A percentile compares a stretch with the other conserved stretches of the same genome.
These are phyloP conservation scores for Pseudopediastrum boryanum DNA, from an alignment of 139 green algal species.

Conservation along the genomic window DNA sequence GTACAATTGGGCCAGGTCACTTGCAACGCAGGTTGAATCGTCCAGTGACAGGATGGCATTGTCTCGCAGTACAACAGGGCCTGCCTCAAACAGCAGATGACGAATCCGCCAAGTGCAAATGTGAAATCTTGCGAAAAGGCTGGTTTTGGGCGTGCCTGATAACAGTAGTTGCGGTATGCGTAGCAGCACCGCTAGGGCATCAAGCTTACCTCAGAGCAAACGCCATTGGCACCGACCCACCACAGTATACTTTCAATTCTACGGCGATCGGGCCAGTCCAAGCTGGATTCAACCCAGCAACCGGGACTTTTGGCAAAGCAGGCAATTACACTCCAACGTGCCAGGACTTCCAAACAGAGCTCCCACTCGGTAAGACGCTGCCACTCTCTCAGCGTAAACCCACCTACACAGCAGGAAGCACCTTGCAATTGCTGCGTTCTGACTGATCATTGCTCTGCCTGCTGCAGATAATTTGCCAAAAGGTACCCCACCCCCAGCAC, in stretches of 20 bases:
- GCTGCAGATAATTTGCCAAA: background rate
- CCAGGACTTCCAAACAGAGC: background rate
- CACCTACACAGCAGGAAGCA: background rate
- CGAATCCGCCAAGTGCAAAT: constrained; percentile 2
- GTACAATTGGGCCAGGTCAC: too few relatives aligned
- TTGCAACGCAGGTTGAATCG: too few relatives aligned
- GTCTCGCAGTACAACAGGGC: too few relatives aligned
- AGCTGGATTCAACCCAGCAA: constrained; percentile 15
- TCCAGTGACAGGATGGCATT: too few relatives aligned
- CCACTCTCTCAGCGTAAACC: too few relatives aligned
- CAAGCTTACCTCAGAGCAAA: background rate
- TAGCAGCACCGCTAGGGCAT: background rate
- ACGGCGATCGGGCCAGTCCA: too few relatives aligned
- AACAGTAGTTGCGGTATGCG: constrained; percentile 9
- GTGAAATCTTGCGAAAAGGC: background rate
- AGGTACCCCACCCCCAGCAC: constrained; percentile 1
- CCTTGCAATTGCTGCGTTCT: background rate
- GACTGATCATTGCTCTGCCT: background rate
- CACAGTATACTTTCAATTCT: constrained; percentile 23
- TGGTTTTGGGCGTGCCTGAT: constrained; percentile 30
- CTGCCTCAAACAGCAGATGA: too few relatives aligned
- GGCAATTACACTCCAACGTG: constrained; percentile 4
- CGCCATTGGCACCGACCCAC: constrained; percentile 1
- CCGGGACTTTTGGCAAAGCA: background rate
- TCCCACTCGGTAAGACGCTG: background rate